Base-by-base conservation (phyloP, 768 basidiomycete genomes). In the Amanita fuliginea region DNA sequence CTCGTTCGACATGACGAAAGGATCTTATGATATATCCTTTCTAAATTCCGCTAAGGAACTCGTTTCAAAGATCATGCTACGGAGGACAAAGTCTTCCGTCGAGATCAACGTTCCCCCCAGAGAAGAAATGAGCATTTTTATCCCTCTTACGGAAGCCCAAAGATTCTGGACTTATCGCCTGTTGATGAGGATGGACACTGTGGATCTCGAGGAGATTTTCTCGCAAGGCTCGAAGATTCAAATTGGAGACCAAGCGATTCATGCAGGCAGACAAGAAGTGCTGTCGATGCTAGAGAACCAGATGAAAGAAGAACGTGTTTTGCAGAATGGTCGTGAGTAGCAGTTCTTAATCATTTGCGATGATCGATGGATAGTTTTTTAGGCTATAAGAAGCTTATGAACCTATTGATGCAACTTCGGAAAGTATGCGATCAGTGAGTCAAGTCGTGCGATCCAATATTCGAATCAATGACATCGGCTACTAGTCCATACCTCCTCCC, bases 381-480 rank as follows among this genome's bases (percentile, higher is more conserved):
- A 50, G 49, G 42, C 10, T 81, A 75, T 71, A 70, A 64, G 49
- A 72, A 71, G 52, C 65, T 81, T 39, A 79, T 79, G 74, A 83
- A 82, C 60, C 67, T 86, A n/a, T 60, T 86, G 41, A 74, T 86
- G 69, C 83, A 86, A 61, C 66, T 86, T 9, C 72, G 83, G 40
- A 75, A 77, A 67, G 74, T 83, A 42, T 86, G 83, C 61, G 81
- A 83, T 56, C 83, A 86, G 75, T 78, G 54, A 28, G 76, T 58
- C 18, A 19, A 13, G 13, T n/a, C 19, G 13, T 9, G 18, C 21
- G 16, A 14, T 21, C n/a, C 6, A 16, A 8, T 8, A 34, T 14
- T 8, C 7, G 8, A 22, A 8, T 35, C 35, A 30, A 34, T 26
- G 10, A 43, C 6, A 41, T 4, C 6, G 4, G 32, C 6, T 51